A percentile compares a stretch with the other conserved stretches of the same genome.
Evolutionary conservation across 345 rosid species (phyloP).

Genomic region (Murraya koenigii): DNA sequence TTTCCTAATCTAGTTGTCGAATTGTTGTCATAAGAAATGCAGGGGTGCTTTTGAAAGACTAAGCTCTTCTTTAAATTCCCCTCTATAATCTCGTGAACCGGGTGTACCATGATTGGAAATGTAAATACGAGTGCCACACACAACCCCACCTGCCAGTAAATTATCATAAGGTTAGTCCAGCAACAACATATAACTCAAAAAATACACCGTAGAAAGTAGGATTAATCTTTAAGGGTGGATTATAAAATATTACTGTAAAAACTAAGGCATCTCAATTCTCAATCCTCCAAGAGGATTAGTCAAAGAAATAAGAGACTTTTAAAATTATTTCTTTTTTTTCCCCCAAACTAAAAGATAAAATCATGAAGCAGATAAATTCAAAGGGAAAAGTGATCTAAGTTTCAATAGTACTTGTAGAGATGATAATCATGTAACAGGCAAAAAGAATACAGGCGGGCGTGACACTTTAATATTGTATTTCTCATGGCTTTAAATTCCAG

Average conservation of each 20-base stretch:
- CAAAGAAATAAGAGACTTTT: background rate
- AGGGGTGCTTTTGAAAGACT: slow-evolving; percentile 42
- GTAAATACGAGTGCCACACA: slow-evolving; percentile 84
- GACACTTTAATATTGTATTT: background rate
- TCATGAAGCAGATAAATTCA: slow-evolving; percentile 3
- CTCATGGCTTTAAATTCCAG: background rate
- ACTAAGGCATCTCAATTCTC: background rate
- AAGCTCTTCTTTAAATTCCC: slow-evolving; percentile 48
- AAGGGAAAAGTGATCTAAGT: slow-evolving; percentile 7
- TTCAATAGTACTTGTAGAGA: slow-evolving; percentile 1
- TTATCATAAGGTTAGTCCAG: slow-evolving; percentile 10
- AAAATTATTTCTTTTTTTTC: background rate
- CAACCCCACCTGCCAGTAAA: slow-evolving; percentile 62
- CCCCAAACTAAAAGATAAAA: background rate
- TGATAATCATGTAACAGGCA: slow-evolving; percentile 11
- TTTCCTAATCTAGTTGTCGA: slow-evolving; percentile 33
- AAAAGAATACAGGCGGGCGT: slow-evolving; percentile 24
- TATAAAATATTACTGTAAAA: background rate
- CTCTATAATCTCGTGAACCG: slow-evolving; percentile 79
- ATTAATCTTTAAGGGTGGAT: background rate
- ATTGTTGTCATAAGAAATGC: slow-evolving; percentile 23
- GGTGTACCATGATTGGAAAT: slow-evolving; percentile 86
- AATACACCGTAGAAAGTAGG: background rate
- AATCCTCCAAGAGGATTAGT: background rate
- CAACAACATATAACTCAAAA: background rate